Conservation (phyloP, 768 basidiomycete genomes). For the button mushroom (Agaricus bisporus) region DNA sequence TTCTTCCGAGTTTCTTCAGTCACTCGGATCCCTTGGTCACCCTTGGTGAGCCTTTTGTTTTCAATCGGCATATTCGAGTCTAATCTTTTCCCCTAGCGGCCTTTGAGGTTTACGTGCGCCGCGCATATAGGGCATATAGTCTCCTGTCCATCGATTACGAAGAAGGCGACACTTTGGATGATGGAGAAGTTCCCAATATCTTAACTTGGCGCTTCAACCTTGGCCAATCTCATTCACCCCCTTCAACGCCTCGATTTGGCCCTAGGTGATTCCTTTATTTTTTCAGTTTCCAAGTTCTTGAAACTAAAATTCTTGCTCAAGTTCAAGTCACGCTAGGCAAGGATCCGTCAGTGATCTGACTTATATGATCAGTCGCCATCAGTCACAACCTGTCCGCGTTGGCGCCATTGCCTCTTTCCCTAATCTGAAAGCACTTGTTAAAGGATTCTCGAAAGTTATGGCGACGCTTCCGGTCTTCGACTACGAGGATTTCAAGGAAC, state of each 20-base stretch:
- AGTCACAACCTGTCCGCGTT: constrained; percentile 83
- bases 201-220: constrained; percentile 96
- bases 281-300: neutral
- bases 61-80: neutral
- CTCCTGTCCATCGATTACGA: constrained; percentile 92
- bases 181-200: constrained; percentile 73
- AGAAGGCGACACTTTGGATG: constrained; percentile 80
- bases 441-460: constrained; percentile 72
- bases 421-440: constrained; percentile 56
- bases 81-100: constrained; percentile 50
- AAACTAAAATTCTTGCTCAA: constrained; percentile 16
- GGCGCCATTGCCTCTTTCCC: constrained; percentile 93
- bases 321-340: constrained; percentile 60
- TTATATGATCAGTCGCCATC: constrained; percentile 82
- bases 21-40: constrained; percentile 80
- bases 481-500: constrained; percentile 60
- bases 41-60: constrained; percentile 49
- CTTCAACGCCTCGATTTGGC: constrained; percentile 69
- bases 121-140: constrained; percentile 92
- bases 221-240: constrained; percentile 81
- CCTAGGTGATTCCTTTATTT: constrained; percentile 31
- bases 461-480: constrained; percentile 72
- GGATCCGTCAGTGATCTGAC: constrained; percentile 95
- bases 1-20: constrained; percentile 92
- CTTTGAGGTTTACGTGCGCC: constrained; percentile 92